Conservation (phyloP, 116 monocot species). For the Zostera marina region DNA sequence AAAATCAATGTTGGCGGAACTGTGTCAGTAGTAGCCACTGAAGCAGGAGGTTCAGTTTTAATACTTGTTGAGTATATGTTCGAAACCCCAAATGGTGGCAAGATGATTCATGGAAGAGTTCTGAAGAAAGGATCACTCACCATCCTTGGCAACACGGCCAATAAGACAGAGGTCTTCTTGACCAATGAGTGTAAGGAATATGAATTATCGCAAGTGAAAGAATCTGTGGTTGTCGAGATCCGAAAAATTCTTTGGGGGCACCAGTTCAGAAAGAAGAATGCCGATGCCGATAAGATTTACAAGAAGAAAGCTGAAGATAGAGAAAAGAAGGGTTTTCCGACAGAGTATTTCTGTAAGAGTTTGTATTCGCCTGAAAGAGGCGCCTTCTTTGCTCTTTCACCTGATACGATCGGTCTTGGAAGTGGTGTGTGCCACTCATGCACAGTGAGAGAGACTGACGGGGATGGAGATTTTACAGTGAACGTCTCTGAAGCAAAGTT, state of each 20-base stretch:
- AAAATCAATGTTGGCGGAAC: slow-evolving; percentile 32
- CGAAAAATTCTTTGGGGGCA: slow-evolving; percentile 54
- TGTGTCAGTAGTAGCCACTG: slow-evolving; percentile 42
- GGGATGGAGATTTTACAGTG: slow-evolving; percentile 31
- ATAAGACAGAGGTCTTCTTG: slow-evolving; percentile 81
- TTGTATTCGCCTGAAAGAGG: slow-evolving; percentile 84
- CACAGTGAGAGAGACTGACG: slow-evolving; percentile 24
- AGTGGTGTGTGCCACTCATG: slow-evolving; percentile 69
- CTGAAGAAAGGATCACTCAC: slow-evolving; percentile 52
- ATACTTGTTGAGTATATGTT: slow-evolving; percentile 72
- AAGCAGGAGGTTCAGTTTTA: slow-evolving; percentile 19
- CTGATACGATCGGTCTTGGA: slow-evolving; percentile 54
- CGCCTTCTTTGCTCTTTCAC: slow-evolving; percentile 52
- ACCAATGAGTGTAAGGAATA: slow-evolving; percentile 68
- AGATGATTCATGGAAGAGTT: slow-evolving; percentile 74
- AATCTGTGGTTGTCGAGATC: slow-evolving; percentile 41
- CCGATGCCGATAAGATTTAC: slow-evolving; percentile 36
- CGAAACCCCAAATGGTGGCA: slow-evolving; percentile 39
- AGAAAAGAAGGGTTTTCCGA: slow-evolving; percentile 65
- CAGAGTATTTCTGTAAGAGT: slow-evolving; percentile 73
- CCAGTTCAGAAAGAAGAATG: slow-evolving; percentile 45
- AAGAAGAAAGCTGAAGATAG: slow-evolving; percentile 61
- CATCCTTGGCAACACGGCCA: slow-evolving; percentile 79
- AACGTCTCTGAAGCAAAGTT: slow-evolving; percentile 26
- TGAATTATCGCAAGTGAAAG: slow-evolving; percentile 52